A percentile compares a stretch with the other conserved stretches of the same genome.
These are phyloP conservation scores for Russula foetens DNA, from an alignment of 768 basidiomycete species.

Conservation along the genomic window DNA sequence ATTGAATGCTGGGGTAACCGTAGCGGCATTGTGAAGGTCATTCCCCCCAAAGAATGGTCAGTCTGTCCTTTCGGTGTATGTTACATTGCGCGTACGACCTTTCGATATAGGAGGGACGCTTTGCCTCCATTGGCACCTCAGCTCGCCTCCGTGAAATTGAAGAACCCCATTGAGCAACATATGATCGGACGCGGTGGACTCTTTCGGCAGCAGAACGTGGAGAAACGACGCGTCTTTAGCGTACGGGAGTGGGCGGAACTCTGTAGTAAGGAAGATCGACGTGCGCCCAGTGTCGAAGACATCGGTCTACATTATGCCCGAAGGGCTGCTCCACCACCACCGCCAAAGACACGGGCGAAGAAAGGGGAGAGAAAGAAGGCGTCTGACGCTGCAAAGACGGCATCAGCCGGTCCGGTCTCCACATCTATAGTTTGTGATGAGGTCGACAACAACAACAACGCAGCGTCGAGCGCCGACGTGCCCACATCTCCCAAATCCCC, in stretches of 20 bases:
- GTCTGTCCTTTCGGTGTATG: constrained; percentile 24
- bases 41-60: constrained; percentile 92
- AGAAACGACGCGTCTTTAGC: constrained; percentile 76
- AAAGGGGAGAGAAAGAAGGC: constrained; percentile 34
- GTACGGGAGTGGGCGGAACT: constrained; percentile 84
- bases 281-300: constrained; percentile 65
- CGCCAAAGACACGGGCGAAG: constrained; percentile 32
- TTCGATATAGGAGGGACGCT: constrained; percentile 48
- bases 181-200: constrained; percentile 83
- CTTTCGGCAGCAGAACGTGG: constrained; percentile 86
- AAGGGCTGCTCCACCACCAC: constrained; percentile 29
- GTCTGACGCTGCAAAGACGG: constrained; percentile 41
- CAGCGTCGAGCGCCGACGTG: background rate
- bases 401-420: constrained; percentile 19
- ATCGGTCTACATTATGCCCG: constrained; percentile 43
- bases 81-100: constrained; percentile 21
- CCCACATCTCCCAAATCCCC: constrained; percentile 1
- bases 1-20: constrained; percentile 86
- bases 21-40: constrained; percentile 93
- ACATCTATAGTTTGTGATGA: background rate
- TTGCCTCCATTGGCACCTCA: constrained; percentile 68
- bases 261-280: constrained; percentile 60
- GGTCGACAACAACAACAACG: no score
- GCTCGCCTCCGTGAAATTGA: constrained; percentile 68
- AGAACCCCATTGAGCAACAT: constrained; percentile 87